Percentiles rank a stretch among this genome's conserved stretches.
Evolutionary conservation across 2,329 filamentous ascomycete species (phyloP).

Genomic region (Ascochyta rabiei): DNA sequence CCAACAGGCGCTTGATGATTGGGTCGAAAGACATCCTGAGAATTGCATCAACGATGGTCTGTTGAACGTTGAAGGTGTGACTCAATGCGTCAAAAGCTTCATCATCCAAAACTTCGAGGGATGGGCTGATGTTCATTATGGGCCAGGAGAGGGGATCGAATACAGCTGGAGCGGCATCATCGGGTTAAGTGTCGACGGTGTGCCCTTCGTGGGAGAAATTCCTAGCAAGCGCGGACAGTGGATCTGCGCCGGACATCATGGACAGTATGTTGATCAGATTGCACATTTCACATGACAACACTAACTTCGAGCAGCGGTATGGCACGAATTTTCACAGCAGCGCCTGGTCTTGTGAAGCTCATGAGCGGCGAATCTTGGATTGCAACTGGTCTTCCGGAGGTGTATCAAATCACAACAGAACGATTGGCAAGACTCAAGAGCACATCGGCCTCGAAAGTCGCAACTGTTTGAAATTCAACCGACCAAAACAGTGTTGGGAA

Average conservation of each 20-base stretch:
- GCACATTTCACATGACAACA: background rate
- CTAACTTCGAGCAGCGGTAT: conserved; percentile 28
- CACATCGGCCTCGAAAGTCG: conserved; percentile 1
- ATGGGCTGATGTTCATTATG: conserved; percentile 30
- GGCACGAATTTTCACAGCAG: conserved; percentile 36
- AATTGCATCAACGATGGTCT: conserved; percentile 39
- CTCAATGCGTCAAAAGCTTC: conserved; percentile 31
- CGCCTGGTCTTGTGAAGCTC: conserved; percentile 33
- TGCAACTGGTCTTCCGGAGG: conserved; percentile 28
- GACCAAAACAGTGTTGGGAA: no score
- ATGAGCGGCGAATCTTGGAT: conserved; percentile 30
- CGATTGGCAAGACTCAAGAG: conserved; percentile 19
- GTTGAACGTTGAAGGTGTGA: conserved; percentile 31
- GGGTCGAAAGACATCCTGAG: conserved; percentile 38
- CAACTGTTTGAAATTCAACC: conserved; percentile 12
- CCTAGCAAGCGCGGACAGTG: conserved; percentile 33
- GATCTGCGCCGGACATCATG: conserved; percentile 38
- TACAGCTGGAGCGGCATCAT: conserved; percentile 41
- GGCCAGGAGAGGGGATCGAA: conserved; percentile 38
- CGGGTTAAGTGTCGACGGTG: conserved; percentile 32
- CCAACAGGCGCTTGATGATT: conserved; percentile 38
- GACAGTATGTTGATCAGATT: conserved; percentile 26
- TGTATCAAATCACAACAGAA: conserved; percentile 29
- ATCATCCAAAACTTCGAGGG: conserved; percentile 33
- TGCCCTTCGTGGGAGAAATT: conserved; percentile 33